These are phyloP conservation scores for Eucalyptus cladocalyx DNA, from an alignment of 345 rosid species.

Conservation along the genomic window DNA sequence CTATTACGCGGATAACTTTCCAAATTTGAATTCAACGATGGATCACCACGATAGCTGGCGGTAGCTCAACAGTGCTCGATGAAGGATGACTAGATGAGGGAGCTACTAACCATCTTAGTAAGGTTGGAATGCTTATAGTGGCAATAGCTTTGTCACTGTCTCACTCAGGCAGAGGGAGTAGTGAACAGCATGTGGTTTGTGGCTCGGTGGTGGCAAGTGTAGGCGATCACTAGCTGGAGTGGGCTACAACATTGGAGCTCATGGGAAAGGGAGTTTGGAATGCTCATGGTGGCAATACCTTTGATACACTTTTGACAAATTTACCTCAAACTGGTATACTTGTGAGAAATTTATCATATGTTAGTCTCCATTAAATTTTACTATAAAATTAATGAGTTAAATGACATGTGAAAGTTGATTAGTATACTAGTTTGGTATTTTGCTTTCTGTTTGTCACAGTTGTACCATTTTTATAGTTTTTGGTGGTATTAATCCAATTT, in stretches of 20 bases:
- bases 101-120: background rate
- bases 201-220: background rate
- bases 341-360: too few species aligned
- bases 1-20: too few species aligned
- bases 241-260: background rate
- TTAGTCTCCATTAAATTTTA: too few species aligned
- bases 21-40: too few species aligned
- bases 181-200: background rate
- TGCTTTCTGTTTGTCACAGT: rapidly evolving
- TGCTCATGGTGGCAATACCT: rapidly evolving
- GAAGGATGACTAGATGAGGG: background rate
- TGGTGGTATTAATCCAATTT: background rate
- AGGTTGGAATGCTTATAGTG: background rate
- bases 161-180: background rate
- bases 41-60: too few species aligned
- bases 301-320: too few species aligned
- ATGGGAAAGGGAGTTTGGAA: background rate
- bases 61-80: rapidly evolving
- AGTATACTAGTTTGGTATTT: rapidly evolving
- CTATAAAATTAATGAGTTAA: too few species aligned
- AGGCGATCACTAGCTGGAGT: background rate
- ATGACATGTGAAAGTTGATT: background rate
- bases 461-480: too few species aligned
- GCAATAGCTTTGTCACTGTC: background rate
- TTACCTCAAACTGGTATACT: rapidly evolving